Evolutionary conservation across 257 asterid genomes (phyloP), one percentile per base, ranked within the genome.

Genomic region (Solanum dulcamara): DNA sequence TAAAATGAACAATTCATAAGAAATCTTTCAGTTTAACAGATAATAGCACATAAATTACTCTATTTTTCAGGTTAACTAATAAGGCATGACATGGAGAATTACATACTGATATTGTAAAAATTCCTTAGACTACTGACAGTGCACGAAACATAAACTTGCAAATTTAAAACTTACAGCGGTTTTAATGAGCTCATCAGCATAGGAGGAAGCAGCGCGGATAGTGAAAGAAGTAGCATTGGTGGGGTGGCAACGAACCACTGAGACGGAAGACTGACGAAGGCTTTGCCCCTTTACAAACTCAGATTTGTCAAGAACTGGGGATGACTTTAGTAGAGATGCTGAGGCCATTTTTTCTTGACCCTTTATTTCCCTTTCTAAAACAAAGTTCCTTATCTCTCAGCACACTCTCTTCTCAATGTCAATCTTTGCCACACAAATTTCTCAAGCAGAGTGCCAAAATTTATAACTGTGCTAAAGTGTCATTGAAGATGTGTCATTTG

Each of bases 101-200:
- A 15, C 40, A 44, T 7, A n/a, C 6, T 4, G 13, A 44, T 40
- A 72, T 57, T 2, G 7, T 3, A 72, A 30, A 6, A 32, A 53
- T 15, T 30, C 1, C 33, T 77, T 51, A 57, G n/a, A n/a, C n/a
- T n/a, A 42, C 7, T 30, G 35, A 15, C 14, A 11, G n/a, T 33
- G 12, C 67, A 46, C 11, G 24, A n/a, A 33, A 44, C 28, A 28
- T 44, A 32, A n/a, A 10, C 3, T 51, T 0, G 18, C 6, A 8
- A 37, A 33, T 3, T 10, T 26, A 71, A 79, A 20, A 91, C 93
- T 12, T 88, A 94, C 97, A 87, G 99, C 97, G 24, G 99, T 95
- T 87, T 93, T 95, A 84, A 95, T 91, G 74, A 95, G 99, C 88
- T 95, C 99, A 88, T 95, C 97, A 38, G 96, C 94, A 13, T 95